Conservation (phyloP, 2,329 filamentous ascomycete genomes). For the Colletotrichum plurivorum region DNA sequence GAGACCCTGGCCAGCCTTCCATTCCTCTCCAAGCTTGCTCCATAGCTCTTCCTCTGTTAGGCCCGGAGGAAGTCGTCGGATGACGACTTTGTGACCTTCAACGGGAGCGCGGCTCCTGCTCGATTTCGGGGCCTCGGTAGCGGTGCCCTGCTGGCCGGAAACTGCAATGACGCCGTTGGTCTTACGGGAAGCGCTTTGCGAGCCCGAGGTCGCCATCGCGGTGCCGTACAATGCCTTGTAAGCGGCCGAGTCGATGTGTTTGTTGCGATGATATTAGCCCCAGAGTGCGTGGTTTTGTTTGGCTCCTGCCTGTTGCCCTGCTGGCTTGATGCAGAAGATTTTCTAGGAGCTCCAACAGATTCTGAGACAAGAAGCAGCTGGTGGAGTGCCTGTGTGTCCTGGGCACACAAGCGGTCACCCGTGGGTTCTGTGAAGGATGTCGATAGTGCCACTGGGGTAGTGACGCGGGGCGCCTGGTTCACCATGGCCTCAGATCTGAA, state of each 20-base stretch:
- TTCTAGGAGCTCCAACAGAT: neutral
- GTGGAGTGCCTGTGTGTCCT: neutral
- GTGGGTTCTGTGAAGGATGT: slow-evolving; percentile 7
- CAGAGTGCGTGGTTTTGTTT: slow-evolving; percentile 24
- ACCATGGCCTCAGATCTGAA: slow-evolving; percentile 32
- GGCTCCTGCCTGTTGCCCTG: slow-evolving; percentile 13
- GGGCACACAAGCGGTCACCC: slow-evolving; percentile 19
- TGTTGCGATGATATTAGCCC: neutral
- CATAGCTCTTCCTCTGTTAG: slow-evolving; percentile 86
- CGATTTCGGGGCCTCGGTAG: slow-evolving; percentile 52
- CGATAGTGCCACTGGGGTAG: slow-evolving; percentile 23
- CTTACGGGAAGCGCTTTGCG: slow-evolving; percentile 48
- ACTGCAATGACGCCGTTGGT: slow-evolving; percentile 69
- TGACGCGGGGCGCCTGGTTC: slow-evolving; percentile 32
- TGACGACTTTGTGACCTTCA: slow-evolving; percentile 84
- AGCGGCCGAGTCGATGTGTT: neutral
- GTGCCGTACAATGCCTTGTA: slow-evolving; percentile 1
- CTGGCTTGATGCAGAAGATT: neutral
- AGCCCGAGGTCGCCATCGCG: slow-evolving; percentile 34
- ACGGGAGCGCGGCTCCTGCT: slow-evolving; percentile 65
- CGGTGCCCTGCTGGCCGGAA: slow-evolving; percentile 58
- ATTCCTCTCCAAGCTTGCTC: slow-evolving; percentile 80
- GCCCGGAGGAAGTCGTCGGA: slow-evolving; percentile 88
- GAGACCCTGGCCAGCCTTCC: slow-evolving; percentile 84
- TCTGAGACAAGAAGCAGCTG: neutral